Evolutionary conservation across 257 asterid genomes (phyloP).

Genomic region (Avicennia marina): DNA sequence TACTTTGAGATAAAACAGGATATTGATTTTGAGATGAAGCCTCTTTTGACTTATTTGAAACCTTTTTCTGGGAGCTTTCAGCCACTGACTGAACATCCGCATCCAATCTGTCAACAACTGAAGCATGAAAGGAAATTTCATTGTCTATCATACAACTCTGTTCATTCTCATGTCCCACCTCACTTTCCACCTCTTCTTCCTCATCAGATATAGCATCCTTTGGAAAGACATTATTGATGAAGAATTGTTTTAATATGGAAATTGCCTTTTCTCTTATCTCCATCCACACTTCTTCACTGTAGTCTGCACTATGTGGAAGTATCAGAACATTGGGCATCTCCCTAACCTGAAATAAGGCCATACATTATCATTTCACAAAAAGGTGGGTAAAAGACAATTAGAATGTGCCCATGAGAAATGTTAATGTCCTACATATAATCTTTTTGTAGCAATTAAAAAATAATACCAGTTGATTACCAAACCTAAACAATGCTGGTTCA

Average conservation of each 20-base stretch:
- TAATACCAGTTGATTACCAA: background rate
- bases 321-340: constrained; percentile 99
- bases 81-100: constrained; percentile 47
- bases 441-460: background rate
- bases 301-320: constrained; percentile 99
- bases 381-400: background rate
- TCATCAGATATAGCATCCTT: constrained; percentile 79
- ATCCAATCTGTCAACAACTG: constrained; percentile 42
- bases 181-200: constrained; percentile 62
- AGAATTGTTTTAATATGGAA: constrained; percentile 73
- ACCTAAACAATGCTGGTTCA: background rate
- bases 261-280: constrained; percentile 94
- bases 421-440: background rate
- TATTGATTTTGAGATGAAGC: constrained; percentile 60
- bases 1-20: constrained; percentile 52
- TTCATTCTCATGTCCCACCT: constrained; percentile 46
- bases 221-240: constrained; percentile 70
- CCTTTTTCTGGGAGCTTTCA: constrained; percentile 74
- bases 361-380: constrained; percentile 14
- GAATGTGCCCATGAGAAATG: background rate
- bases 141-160: constrained; percentile 34
- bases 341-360: constrained; percentile 53
- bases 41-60: constrained; percentile 45
- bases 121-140: constrained; percentile 55
- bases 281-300: constrained; percentile 99